Conservation (phyloP, 176 grass and related monocot species). For the Triticum aestivum region DNA sequence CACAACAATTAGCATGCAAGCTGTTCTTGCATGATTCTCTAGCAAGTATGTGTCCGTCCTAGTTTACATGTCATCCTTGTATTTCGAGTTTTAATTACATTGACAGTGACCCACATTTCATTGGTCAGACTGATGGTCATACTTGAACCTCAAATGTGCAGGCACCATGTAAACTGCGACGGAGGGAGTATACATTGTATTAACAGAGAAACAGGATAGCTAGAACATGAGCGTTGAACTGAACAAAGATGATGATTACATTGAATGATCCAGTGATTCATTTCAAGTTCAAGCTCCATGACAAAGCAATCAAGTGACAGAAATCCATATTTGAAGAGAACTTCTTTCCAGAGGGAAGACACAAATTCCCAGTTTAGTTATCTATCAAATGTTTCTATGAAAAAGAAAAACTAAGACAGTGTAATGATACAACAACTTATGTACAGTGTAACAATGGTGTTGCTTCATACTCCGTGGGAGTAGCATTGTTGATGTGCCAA, state of each 20-base stretch:
- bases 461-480: background rate
- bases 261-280: background rate
- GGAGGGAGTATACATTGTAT: too few relatives aligned
- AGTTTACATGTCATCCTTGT: background rate
- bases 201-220: background rate
- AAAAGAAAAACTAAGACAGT: background rate
- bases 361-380: constrained; percentile 7
- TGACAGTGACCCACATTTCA: background rate
- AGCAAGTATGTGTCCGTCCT: background rate
- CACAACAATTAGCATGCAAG: background rate
- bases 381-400: background rate
- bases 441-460: constrained; percentile 29
- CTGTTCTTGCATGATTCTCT: background rate
- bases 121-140: background rate
- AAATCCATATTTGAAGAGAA: background rate
- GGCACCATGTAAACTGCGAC: too few relatives aligned
- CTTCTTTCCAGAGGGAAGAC: background rate
- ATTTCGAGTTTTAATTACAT: background rate
- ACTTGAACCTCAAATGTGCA: too few relatives aligned
- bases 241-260: background rate
- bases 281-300: background rate
- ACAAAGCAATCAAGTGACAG: background rate
- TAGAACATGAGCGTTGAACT: background rate
- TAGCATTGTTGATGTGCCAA: constrained; percentile 3
- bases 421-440: constrained; percentile 23